Conservation (phyloP, 2,329 filamentous ascomycete genomes). For the Talaromyces sp. region DNA sequence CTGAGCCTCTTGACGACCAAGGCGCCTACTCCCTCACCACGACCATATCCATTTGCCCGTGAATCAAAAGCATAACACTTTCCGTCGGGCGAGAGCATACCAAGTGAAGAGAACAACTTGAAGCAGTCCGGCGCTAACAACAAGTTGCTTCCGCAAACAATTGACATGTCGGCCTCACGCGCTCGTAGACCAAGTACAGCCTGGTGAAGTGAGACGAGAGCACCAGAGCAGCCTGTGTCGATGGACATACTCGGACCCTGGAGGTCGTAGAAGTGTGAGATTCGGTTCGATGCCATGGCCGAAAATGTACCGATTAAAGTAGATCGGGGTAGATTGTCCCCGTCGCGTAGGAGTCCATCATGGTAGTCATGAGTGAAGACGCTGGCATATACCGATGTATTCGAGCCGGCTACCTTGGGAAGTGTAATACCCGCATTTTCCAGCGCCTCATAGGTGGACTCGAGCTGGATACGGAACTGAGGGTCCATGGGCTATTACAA, state of each 20-base stretch:
- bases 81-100: slow-evolving; percentile 10
- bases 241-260: slow-evolving; percentile 1
- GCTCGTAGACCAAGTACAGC: neutral
- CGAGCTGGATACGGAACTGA: neutral
- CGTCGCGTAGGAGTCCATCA: neutral
- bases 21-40: slow-evolving; percentile 21
- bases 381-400: neutral
- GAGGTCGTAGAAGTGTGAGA: slow-evolving; percentile 3
- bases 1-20: slow-evolving; percentile 24
- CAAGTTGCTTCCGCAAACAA: neutral
- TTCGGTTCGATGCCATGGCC: neutral
- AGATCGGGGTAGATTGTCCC: neutral
- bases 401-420: neutral
- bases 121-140: neutral
- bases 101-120: too few species aligned
- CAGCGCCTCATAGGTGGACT: neutral
- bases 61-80: slow-evolving; percentile 16
- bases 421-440: neutral
- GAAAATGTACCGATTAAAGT: neutral
- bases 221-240: slow-evolving; percentile 5
- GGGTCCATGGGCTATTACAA: neutral
- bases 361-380: neutral
- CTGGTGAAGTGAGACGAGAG: slow-evolving; percentile 6
- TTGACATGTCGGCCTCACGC: neutral
- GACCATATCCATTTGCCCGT: slow-evolving; percentile 20